Base-by-base conservation (phyloP, 106 monocot species). In the Iris macrosiphon region DNA sequence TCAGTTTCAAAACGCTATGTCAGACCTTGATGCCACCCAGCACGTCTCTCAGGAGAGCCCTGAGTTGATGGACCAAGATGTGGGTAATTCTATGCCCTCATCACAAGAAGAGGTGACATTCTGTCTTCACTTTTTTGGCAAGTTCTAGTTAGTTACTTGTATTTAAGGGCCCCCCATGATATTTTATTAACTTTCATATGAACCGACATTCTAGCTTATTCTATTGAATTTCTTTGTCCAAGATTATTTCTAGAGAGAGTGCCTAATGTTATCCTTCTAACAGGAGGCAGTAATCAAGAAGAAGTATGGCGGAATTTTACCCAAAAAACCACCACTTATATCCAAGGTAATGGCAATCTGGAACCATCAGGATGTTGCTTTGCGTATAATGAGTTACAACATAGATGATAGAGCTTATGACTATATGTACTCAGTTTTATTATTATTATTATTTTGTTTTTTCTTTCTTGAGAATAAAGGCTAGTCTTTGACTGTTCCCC, bases 221-320 rank as follows among this genome's bases (percentile, higher is more conserved):
- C 24, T 1, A 12, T 15, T 11, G 43, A 12, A 16, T 15, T 43
- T 16, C 9, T 17, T 34, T 20, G 7, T 2, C 18, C 6, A 13
- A n/a, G 6, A 20, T 39, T 4, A 14, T 40, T 29, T 8, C n/a
- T 26, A 19, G 20, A 19, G n/a, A 40, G 15, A 43, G 7, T 44
- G 9, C 16, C 4, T 43, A 31, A 35, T 35, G 4, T 51, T 29
- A 9, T 3, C 32, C 18, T 48, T n/a, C 48, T 25, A 39, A n/a
- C 55, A 71, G 71, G 63, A 71, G 55, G 47, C 45, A 47, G 57
- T 42, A 24, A 37, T 71, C 8, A 71, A 57, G 54, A 71, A 71
- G 40, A 63, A 71, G 33, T 63, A 71, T 57, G 63, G 63, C 7
- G 71, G 71, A 63, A 55, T 71, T 24, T 20, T 63, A 21, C 71